Evolutionary conservation across 139 green algal genomes (phyloP).

Genomic region (Choricystis sp.): DNA sequence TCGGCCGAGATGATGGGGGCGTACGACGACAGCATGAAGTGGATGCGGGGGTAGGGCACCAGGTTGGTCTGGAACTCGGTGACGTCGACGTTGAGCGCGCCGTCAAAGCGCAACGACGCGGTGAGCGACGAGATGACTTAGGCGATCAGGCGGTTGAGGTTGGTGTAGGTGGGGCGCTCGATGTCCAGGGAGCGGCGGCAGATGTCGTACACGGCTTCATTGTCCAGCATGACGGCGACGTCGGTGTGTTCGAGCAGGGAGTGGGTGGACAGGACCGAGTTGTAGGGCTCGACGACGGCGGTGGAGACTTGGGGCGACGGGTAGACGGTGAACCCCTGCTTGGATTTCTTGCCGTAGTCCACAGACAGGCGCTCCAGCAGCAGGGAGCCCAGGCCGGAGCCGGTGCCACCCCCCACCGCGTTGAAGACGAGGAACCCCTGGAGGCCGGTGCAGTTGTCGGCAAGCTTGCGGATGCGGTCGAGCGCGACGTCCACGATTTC

Average conservation of each 20-base stretch:
- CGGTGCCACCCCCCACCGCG: constrained; percentile 84
- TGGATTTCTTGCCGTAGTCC: constrained; percentile 99
- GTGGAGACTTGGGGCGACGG: constrained; percentile 83
- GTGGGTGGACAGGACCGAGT: constrained; percentile 93
- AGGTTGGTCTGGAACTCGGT: constrained; percentile 99
- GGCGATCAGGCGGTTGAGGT: constrained; percentile 82
- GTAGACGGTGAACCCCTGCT: constrained; percentile 96
- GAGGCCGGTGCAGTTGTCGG: constrained; percentile 92
- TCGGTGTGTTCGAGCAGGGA: constrained; percentile 96
- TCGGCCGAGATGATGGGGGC: constrained; percentile 94
- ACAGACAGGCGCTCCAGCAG: constrained; percentile 93
- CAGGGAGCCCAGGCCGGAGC: constrained; percentile 87
- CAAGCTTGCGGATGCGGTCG: constrained; percentile 91
- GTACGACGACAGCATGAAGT: constrained; percentile 98
- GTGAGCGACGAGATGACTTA: constrained; percentile 94
- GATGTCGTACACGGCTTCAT: constrained; percentile 97
- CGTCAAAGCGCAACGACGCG: constrained; percentile 86
- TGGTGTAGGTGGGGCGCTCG: constrained; percentile 93
- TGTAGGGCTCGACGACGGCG: constrained; percentile 92
- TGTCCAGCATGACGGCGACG: constrained; percentile 92
- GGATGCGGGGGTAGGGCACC: constrained; percentile 96
- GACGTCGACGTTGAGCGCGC: constrained; percentile 91
- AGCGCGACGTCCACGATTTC: constrained; percentile 92
- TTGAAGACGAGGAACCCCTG: constrained; percentile 97
- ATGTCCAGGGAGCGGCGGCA: constrained; percentile 92